Evolutionary conservation across 176 grass and related monocot species (phyloP).

Genomic region (Ananas comosus): DNA sequence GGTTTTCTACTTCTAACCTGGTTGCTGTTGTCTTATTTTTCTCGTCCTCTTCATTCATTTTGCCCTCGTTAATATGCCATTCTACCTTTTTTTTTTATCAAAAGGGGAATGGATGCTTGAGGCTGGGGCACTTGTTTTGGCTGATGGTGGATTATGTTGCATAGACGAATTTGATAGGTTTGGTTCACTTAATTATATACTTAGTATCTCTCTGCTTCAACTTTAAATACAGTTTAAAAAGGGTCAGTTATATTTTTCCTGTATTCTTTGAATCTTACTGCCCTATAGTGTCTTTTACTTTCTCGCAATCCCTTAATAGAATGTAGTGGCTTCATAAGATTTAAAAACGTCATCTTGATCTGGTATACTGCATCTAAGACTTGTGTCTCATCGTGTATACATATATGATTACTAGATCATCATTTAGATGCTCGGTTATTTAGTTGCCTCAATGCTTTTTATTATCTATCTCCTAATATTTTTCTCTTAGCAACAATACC

Average conservation of each 20-base stretch:
- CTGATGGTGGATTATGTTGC: slow-evolving; percentile 96
- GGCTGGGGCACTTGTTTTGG: slow-evolving; percentile 90
- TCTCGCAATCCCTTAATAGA: not conserved
- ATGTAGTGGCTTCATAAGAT: not conserved
- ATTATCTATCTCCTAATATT: too few relatives aligned
- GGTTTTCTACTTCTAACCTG: not conserved
- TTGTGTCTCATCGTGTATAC: too few relatives aligned
- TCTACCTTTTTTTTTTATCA: slow-evolving; percentile 12
- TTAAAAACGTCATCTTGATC: too few relatives aligned
- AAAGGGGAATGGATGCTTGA: slow-evolving; percentile 97
- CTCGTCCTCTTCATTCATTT: not conserved
- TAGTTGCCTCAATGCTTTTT: too few relatives aligned
- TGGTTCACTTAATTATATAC: not conserved
- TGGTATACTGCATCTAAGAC: too few relatives aligned
- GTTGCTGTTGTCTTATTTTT: not conserved
- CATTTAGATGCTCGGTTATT: too few relatives aligned
- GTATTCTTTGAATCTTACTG: not conserved
- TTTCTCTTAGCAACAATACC: too few relatives aligned
- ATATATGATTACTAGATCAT: too few relatives aligned
- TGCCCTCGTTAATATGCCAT: slow-evolving; percentile 4
- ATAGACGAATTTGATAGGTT: slow-evolving; percentile 99
- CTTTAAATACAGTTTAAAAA: not conserved
- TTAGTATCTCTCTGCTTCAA: not conserved
- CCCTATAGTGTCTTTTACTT: not conserved
- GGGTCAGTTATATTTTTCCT: not conserved